A percentile compares a stretch with the other conserved stretches of the same genome.
Evolutionary conservation across 306 rosid species (phyloP).

Genomic region (Lablab purpureus): DNA sequence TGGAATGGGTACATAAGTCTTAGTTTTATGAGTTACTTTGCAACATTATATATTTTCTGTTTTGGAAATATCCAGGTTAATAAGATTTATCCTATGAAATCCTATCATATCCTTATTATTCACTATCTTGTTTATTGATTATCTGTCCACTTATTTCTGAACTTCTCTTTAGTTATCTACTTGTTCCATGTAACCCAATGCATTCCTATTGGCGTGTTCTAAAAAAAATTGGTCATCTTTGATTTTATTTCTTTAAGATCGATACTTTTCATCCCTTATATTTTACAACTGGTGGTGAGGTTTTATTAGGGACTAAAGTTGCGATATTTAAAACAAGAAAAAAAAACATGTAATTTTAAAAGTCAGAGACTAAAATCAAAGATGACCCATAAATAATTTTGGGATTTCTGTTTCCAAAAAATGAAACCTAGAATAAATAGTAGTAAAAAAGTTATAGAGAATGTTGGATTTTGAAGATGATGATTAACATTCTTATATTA

Average conservation of each 20-base stretch:
- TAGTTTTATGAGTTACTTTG: constrained; percentile 3
- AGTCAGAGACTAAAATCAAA: not conserved
- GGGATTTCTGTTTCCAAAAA: no score
- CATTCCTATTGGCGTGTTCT: not conserved
- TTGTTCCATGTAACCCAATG: not conserved
- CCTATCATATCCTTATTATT: not conserved
- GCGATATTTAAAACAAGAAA: not conserved
- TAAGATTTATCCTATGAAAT: not conserved
- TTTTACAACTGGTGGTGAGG: not conserved
- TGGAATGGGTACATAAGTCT: constrained; percentile 73
- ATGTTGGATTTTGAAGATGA: no score
- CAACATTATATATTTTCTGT: constrained; percentile 3
- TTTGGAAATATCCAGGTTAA: not conserved
- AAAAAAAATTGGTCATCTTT: not conserved
- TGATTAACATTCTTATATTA: no score
- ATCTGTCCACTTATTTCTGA: not conserved
- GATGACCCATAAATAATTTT: not conserved
- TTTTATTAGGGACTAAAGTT: not conserved
- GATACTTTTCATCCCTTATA: not conserved
- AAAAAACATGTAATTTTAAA: not conserved
- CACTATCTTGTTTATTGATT: not conserved
- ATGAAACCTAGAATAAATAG: no score
- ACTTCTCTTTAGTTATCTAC: not conserved
- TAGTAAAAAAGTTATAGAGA: no score
- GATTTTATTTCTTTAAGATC: not conserved